Conservation (phyloP, 73 alveolate species). For the Stentor roeselii region DNA sequence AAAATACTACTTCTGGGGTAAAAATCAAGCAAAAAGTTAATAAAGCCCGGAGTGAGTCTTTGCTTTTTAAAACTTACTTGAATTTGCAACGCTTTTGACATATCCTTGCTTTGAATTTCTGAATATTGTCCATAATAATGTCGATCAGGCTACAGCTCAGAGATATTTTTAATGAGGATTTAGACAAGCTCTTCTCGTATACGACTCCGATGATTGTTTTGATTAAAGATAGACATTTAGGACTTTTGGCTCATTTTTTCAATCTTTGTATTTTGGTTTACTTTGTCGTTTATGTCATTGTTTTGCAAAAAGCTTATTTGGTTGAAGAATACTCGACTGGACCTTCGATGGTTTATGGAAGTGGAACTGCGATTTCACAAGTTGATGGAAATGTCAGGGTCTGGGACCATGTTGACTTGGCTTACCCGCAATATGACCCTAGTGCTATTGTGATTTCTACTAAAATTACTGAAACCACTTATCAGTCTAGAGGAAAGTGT, state of each 20-base stretch:
- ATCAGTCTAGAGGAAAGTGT: not conserved
- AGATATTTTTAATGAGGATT: slow-evolving; percentile 10
- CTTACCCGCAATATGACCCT: slow-evolving; percentile 21
- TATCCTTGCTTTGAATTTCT: too few relatives aligned
- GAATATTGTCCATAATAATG: slow-evolving; percentile 8
- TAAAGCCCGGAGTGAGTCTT: slow-evolving; percentile 1
- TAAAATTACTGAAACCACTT: not conserved
- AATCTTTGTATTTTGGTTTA: slow-evolving; percentile 4
- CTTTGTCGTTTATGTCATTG: slow-evolving; percentile 8
- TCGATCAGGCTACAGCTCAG: not conserved
- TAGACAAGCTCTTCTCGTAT: slow-evolving; percentile 11
- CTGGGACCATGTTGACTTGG: slow-evolving; percentile 4
- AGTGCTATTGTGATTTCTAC: slow-evolving; percentile 9
- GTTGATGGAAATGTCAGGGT: not conserved
- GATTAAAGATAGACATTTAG: slow-evolving; percentile 13
- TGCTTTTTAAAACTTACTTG: not conserved
- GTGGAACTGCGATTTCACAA: slow-evolving; percentile 4
- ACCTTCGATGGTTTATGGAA: not conserved
- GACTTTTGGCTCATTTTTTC: not conserved
- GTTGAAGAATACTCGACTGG: slow-evolving; percentile 20
- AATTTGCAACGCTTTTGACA: too few relatives aligned
- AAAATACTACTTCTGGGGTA: not conserved
- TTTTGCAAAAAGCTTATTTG: not conserved
- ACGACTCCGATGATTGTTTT: not conserved
- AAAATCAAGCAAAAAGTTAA: slow-evolving; percentile 1